A percentile compares a stretch with the other conserved stretches of the same genome.
These are phyloP conservation scores for Erythrophleum fordii DNA, from an alignment of 306 rosid species.

Conservation along the genomic window DNA sequence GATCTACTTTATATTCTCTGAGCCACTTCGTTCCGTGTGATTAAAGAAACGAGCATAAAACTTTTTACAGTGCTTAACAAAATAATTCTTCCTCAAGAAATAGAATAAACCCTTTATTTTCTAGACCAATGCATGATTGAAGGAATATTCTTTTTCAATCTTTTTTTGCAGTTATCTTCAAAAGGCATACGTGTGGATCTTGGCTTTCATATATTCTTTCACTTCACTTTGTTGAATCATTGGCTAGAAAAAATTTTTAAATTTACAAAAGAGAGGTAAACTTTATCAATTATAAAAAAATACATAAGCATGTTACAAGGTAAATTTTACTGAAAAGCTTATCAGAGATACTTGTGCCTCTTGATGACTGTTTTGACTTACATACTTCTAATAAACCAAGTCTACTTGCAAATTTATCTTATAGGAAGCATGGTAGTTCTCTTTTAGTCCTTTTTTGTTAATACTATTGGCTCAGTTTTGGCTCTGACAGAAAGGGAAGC, in stretches of 20 bases:
- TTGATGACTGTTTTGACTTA: neutral
- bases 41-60: conserved; percentile 37
- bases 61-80: conserved; percentile 58
- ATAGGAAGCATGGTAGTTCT: conserved; percentile 49
- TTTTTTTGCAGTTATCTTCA: conserved; percentile 58
- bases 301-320: neutral
- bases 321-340: neutral
- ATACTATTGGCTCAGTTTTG: conserved; percentile 42
- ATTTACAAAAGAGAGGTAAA: neutral
- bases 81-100: conserved; percentile 48
- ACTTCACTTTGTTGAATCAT: conserved; percentile 53
- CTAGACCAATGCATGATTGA: conserved; percentile 72
- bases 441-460: conserved; percentile 51
- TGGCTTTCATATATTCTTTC: conserved; percentile 58
- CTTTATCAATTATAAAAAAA: neutral
- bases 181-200: conserved; percentile 45
- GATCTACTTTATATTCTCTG: conserved; percentile 3
- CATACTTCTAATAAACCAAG: neutral
- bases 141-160: conserved; percentile 60
- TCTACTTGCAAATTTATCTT: neutral
- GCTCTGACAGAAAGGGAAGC: conserved; percentile 47
- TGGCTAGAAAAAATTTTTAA: neutral
- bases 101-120: conserved; percentile 41
- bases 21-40: conserved; percentile 40
- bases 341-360: neutral